Percentiles rank a stretch among this genome's conserved stretches.
Evolutionary conservation across 139 green algal genomes (phyloP).

Genomic region (Mychonastes homosphaera): DNA sequence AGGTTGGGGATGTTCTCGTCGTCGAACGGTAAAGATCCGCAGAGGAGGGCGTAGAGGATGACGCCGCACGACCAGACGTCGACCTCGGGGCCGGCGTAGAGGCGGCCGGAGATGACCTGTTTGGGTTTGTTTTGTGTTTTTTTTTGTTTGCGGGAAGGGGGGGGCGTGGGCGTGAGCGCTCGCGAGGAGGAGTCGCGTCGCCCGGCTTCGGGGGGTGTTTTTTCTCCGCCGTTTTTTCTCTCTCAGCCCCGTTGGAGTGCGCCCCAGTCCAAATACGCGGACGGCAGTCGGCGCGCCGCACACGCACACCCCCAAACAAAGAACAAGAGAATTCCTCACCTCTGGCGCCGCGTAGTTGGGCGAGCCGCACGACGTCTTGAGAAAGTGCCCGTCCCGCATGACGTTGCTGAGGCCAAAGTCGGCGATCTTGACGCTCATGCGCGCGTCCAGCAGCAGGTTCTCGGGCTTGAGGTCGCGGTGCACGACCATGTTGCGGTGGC

Average conservation of each 20-base stretch:
- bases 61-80: slow-evolving; percentile 98
- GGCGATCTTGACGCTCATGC: slow-evolving; percentile 86
- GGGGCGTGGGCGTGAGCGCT: too few relatives aligned
- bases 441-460: slow-evolving; percentile 92
- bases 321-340: slow-evolving; percentile 32
- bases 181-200: background rate
- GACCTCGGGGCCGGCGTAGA: slow-evolving; percentile 96
- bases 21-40: slow-evolving; percentile 95
- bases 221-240: too few relatives aligned
- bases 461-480: slow-evolving; percentile 91
- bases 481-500: slow-evolving; percentile 94
- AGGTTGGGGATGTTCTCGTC: slow-evolving; percentile 99
- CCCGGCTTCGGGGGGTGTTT: too few relatives aligned
- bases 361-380: slow-evolving; percentile 94
- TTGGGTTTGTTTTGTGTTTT: background rate
- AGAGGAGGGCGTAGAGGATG: slow-evolving; percentile 98
- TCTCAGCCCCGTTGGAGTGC: too few relatives aligned
- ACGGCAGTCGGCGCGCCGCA: too few relatives aligned
- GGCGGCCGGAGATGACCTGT: slow-evolving; percentile 90
- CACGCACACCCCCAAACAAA: background rate
- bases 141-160: background rate
- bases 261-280: too few relatives aligned
- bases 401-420: slow-evolving; percentile 97
- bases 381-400: slow-evolving; percentile 97
- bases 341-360: slow-evolving; percentile 98